Evolutionary conservation across 306 rosid species (phyloP).

Genomic region (Canavalia ensiformis): DNA sequence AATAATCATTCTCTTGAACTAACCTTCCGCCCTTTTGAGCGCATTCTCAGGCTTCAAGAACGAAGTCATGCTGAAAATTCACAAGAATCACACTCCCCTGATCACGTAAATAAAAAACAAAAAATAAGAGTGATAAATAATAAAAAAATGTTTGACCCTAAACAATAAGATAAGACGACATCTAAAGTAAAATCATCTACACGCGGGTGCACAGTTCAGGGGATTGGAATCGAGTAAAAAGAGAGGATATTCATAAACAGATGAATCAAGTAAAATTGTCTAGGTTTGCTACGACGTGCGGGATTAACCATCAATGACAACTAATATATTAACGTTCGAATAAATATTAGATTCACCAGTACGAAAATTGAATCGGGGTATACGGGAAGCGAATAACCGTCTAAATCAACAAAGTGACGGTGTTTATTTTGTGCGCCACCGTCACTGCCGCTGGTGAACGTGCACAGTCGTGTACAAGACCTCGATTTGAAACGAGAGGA

Average conservation of each 20-base stretch:
- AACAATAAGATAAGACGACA: neutral
- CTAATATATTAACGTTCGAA: neutral
- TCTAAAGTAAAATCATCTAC: neutral
- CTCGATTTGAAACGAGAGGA: neutral
- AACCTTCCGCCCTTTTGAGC: constrained; percentile 62
- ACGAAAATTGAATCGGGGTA: neutral
- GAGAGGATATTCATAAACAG: neutral
- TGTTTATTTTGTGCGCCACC: neutral
- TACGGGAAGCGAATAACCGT: neutral
- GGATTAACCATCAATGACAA: neutral
- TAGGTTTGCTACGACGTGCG: too few relatives aligned
- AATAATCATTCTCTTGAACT: constrained; percentile 8
- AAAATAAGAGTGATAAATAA: neutral
- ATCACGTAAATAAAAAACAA: neutral
- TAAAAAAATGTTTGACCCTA: neutral
- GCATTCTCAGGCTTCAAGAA: constrained; percentile 65
- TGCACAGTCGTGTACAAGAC: neutral
- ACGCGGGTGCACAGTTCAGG: neutral
- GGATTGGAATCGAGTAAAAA: neutral
- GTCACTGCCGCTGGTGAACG: neutral
- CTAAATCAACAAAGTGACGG: neutral
- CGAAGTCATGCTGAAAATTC: constrained; percentile 48
- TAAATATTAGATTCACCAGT: neutral
- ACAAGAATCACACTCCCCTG: constrained; percentile 32
- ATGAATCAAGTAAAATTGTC: neutral